These are phyloP conservation scores for Acacia concinna DNA, from an alignment of 331 rosid genomes.

Conservation along the genomic window DNA sequence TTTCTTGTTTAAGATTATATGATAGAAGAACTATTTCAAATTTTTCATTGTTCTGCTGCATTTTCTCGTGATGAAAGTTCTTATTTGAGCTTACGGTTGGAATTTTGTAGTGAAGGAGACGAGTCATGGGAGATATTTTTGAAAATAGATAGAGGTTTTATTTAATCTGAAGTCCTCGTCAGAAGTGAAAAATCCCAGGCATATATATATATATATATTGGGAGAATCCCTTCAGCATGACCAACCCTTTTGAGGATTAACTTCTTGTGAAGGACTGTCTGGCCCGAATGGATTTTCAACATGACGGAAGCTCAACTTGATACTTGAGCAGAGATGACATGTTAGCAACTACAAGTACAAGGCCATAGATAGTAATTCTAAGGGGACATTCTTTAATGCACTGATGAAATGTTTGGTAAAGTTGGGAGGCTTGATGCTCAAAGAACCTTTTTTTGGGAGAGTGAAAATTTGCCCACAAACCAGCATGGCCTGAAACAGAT, in stretches of 20 bases:
- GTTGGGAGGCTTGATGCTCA: constrained; percentile 21
- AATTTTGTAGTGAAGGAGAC: neutral
- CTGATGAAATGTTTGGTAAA: constrained; percentile 13
- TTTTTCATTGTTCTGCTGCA: neutral
- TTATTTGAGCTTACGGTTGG: constrained; percentile 12
- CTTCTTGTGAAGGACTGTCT: neutral
- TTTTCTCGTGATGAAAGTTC: neutral
- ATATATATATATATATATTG: constrained; percentile 25
- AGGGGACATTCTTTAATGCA: neutral
- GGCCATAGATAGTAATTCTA: neutral
- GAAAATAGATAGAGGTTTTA: neutral
- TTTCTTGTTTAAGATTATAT: neutral
- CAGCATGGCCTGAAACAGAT: constrained; percentile 8
- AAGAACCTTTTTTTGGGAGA: neutral
- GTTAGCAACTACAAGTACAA: neutral
- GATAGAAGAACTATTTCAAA: neutral
- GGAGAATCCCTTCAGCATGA: neutral
- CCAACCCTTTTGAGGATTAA: neutral
- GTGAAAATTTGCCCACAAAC: constrained; percentile 24
- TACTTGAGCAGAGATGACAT: neutral
- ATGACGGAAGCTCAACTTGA: neutral
- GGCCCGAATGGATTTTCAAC: neutral
- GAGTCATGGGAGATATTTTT: neutral
- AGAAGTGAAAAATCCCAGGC: neutral
- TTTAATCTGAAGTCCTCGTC: neutral